Evolutionary conservation across 139 green algal species (phyloP).

Genomic region (Pleodorina starrii): DNA sequence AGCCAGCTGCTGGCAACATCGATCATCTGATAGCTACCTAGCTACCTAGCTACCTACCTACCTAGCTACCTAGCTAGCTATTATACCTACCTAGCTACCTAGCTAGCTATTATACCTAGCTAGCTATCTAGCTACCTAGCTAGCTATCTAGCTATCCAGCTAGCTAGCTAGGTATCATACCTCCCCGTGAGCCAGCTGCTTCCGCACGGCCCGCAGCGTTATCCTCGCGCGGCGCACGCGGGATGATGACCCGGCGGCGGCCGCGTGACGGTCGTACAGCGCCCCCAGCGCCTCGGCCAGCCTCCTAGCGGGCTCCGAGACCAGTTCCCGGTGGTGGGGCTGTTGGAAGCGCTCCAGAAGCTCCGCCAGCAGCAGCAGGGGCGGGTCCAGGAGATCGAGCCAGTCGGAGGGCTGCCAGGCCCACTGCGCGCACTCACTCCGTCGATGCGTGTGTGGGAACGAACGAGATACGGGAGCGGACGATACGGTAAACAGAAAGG

Average conservation of each 20-base stretch:
- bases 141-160: too few relatives aligned
- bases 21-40: too few relatives aligned
- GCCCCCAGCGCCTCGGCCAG: not conserved
- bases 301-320: not conserved
- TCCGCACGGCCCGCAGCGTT: constrained; percentile 48
- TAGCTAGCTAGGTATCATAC: constrained; percentile 5
- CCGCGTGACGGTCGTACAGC: constrained; percentile 17
- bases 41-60: too few relatives aligned
- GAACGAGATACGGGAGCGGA: too few relatives aligned
- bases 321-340: not conserved
- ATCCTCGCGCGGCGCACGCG: not conserved
- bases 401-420: not conserved
- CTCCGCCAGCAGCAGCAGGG: constrained; percentile 18
- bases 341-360: constrained; percentile 50
- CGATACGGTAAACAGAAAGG: too few relatives aligned
- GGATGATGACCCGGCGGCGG: not conserved
- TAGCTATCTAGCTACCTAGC: too few relatives aligned
- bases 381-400: constrained; percentile 32
- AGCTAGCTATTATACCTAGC: too few relatives aligned
- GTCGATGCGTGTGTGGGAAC: too few relatives aligned
- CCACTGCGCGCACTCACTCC: not conserved
- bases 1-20: too few relatives aligned
- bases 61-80: too few relatives aligned
- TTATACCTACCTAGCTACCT: too few relatives aligned
- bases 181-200: constrained; percentile 63